Evolutionary conservation across 495 filamentous ascomycete species (phyloP).

Genomic region (Friedmanniomyces simplex): DNA sequence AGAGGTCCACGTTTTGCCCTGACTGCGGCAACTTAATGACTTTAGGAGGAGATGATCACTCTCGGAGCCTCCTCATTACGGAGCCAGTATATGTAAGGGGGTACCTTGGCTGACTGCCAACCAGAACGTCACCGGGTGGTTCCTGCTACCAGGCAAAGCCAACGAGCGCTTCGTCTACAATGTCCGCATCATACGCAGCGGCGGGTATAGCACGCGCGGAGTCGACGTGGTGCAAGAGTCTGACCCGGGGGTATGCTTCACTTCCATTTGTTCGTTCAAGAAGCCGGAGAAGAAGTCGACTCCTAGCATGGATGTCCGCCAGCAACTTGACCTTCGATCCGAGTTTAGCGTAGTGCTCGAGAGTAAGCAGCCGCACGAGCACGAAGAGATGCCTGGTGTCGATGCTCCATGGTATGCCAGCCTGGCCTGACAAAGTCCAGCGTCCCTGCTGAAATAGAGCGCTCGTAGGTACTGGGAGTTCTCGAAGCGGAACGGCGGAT

Average conservation of each 20-base stretch:
- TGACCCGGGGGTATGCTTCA: conserved; percentile 46
- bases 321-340: conserved; percentile 24
- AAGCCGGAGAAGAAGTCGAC: conserved; percentile 11
- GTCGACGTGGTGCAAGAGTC: conserved; percentile 47
- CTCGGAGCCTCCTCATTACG: neutral
- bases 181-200: conserved; percentile 43
- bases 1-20: neutral
- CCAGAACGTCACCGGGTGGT: conserved; percentile 58
- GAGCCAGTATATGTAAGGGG: too few relatives aligned
- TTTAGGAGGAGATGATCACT: too few relatives aligned
- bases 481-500: neutral
- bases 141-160: conserved; percentile 44
- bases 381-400: conserved; percentile 33
- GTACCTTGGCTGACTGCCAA: neutral
- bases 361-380: conserved; percentile 33
- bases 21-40: too few relatives aligned
- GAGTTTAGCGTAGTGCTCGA: conserved; percentile 33
- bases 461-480: conserved; percentile 11
- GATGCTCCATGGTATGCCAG: conserved; percentile 39
- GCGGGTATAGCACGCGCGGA: conserved; percentile 48
- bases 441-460: neutral
- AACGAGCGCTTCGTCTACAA: conserved; percentile 52
- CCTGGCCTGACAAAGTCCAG: neutral
- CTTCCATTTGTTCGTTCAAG: conserved; percentile 54
- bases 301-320: neutral